Conservation (phyloP, 192 early-diverging fungal species). For the Entomortierella chlamydospora region DNA sequence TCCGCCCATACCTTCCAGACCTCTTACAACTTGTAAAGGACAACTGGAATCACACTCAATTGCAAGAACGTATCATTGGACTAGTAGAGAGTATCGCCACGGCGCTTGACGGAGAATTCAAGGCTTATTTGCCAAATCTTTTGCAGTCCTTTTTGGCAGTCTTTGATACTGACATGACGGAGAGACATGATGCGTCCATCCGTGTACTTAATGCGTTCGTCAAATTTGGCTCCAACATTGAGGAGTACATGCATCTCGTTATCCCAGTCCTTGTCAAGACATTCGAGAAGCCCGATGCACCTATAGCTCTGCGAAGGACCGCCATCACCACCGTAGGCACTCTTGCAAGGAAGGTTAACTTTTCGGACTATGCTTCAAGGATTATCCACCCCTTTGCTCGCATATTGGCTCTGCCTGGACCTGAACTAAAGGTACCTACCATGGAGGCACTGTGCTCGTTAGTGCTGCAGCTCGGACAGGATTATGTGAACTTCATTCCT, state of each 20-base stretch:
- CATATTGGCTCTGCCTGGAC: conserved; percentile 66
- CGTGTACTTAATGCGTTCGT: conserved; percentile 83
- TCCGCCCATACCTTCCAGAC: conserved; percentile 86
- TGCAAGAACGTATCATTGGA: conserved; percentile 87
- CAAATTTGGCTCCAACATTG: conserved; percentile 87
- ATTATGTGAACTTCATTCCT: conserved; percentile 90
- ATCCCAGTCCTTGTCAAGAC: conserved; percentile 85
- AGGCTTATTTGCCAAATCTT: conserved; percentile 81
- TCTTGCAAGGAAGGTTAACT: conserved; percentile 81
- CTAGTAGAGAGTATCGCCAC: conserved; percentile 88
- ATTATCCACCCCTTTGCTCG: conserved; percentile 89
- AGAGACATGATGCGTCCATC: conserved; percentile 69
- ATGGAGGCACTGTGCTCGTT: conserved; percentile 89
- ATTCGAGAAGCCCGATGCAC: conserved; percentile 79
- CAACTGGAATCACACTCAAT: conserved; percentile 77
- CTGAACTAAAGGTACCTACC: conserved; percentile 68
- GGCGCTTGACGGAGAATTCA: conserved; percentile 90
- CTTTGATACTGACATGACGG: conserved; percentile 82
- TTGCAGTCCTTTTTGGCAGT: conserved; percentile 88
- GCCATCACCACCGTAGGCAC: conserved; percentile 79
- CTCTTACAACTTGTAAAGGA: conserved; percentile 84
- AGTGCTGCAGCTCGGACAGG: conserved; percentile 84
- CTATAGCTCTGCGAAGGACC: conserved; percentile 67
- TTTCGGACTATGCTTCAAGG: conserved; percentile 87
- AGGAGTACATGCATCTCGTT: conserved; percentile 93